Evolutionary conservation across 2,329 filamentous ascomycete genomes (phyloP), one percentile per base, ranked within the genome.

Genomic region (Xylaria sp.): DNA sequence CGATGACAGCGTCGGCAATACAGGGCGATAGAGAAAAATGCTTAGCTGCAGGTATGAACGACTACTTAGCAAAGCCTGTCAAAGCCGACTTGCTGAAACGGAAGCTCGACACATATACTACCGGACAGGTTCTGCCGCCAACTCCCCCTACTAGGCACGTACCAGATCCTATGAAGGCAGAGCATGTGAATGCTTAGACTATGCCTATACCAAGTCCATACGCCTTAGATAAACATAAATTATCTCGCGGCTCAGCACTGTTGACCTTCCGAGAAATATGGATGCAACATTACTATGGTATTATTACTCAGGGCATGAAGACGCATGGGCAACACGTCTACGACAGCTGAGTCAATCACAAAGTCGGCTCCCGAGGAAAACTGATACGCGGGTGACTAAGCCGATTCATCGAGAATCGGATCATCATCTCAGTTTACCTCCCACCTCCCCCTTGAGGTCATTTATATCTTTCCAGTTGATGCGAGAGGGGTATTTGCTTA

Each of bases 61-160:
- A 98, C 76, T 98, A 98, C 75, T 87, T 98, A 0, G 94, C 95
- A 17, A 98, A 98, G 78, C 95, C 95, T 0, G 95, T 98, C n/a
- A 88, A 94, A 69, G 93, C 92, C 3, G 92, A 94, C 55, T 90
- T 97, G 48, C 84, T 98, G 62, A 96, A 93, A 81, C 90, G 90
- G 76, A 95, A 98, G 82, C 82, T 98, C 67, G 86, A 88, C 51
- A 83, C 84, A 1, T 89, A 89, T 72, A 82, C 87, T 30, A 81
- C 79, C 47, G 78, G 76, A 50, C 77, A 80, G 56, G 79, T 82
- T 21, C 65, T 74, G 21, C 74, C 73, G 21, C 75, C 75, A n/a
- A 76, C 70, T 7, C 74, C 75, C 8, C 72, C 69, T 59, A 60
- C 70, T 19, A 70, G 63, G 30, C 70, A 74, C 14, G 61, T 67